These are phyloP conservation scores for Solanum aculeatissimum DNA, from an alignment of 305 asterid species.

Conservation along the genomic window DNA sequence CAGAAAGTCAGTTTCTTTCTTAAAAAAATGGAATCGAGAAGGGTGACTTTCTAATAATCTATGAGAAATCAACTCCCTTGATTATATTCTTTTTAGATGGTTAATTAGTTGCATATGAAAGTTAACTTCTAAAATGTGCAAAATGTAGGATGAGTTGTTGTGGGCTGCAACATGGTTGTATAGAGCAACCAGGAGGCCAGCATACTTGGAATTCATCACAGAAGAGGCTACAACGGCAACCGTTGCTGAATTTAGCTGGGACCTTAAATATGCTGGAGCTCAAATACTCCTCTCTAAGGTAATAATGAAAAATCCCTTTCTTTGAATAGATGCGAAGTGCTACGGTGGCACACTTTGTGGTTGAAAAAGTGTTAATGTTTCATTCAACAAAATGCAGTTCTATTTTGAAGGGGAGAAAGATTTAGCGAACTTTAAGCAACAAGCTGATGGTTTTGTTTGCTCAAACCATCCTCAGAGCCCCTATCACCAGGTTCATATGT, in stretches of 20 bases:
- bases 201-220: slow-evolving; percentile 40
- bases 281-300: slow-evolving; percentile 59
- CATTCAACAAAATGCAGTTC: slow-evolving; percentile 11
- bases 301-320: background rate
- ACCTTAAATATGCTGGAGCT: slow-evolving; percentile 75
- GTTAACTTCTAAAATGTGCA: background rate
- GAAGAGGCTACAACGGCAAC: slow-evolving; percentile 45
- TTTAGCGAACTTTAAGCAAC: slow-evolving; percentile 31
- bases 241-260: slow-evolving; percentile 86
- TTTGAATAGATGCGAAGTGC: background rate
- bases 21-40: background rate
- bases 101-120: background rate
- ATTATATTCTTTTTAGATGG: background rate
- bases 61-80: background rate
- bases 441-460: slow-evolving; percentile 50
- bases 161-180: slow-evolving; percentile 96
- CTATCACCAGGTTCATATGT: slow-evolving; percentile 23
- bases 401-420: slow-evolving; percentile 41
- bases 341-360: background rate
- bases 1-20: background rate
- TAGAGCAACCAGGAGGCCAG: slow-evolving; percentile 32
- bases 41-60: background rate
- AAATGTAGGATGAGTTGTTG: slow-evolving; percentile 63
- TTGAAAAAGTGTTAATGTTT: background rate
- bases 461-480: slow-evolving; percentile 23